Evolutionary conservation across 2,329 filamentous ascomycete genomes (phyloP).

Genomic region (Trichoderma cornu-damae): DNA sequence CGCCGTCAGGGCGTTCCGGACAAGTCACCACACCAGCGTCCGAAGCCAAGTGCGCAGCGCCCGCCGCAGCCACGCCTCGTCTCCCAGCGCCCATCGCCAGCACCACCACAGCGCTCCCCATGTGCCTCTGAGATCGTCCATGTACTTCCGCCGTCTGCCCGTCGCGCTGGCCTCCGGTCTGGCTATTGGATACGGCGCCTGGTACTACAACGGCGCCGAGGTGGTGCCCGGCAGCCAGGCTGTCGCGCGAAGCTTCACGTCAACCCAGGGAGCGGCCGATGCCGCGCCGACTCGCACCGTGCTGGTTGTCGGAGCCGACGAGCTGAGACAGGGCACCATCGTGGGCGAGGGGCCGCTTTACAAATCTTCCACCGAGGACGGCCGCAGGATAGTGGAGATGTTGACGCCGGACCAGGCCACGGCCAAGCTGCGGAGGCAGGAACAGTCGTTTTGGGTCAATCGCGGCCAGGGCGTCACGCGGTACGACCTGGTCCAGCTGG

Average conservation of each 20-base stretch:
- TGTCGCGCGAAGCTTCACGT: conserved; percentile 41
- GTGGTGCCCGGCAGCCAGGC: conserved; percentile 28
- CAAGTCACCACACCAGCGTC: conserved; percentile 59
- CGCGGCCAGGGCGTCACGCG: conserved; percentile 86
- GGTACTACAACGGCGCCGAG: conserved; percentile 59
- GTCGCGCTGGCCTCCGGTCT: conserved; percentile 64
- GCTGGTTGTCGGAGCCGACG: conserved; percentile 82
- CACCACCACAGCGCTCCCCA: conserved; percentile 37
- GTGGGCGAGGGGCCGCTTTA: conserved; percentile 80
- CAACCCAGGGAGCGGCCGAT: conserved; percentile 33
- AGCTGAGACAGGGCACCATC: conserved; percentile 82
- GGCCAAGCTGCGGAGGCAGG: conserved; percentile 78
- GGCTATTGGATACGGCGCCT: conserved; percentile 66
- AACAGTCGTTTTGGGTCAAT: conserved; percentile 87
- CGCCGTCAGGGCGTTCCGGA: conserved; percentile 62
- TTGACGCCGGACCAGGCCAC: conserved; percentile 91
- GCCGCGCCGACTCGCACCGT: conserved; percentile 58
- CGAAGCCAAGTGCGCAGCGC: conserved; percentile 40
- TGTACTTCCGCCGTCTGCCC: conserved; percentile 67
- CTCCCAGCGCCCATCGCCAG: conserved; percentile 29
- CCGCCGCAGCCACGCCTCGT: conserved; percentile 41
- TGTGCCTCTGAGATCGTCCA: conserved; percentile 59
- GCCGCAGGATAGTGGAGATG: conserved; percentile 89
- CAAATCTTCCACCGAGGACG: conserved; percentile 80
- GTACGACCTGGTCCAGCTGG: conserved; percentile 90